Percentiles rank a stretch among this genome's conserved stretches.
Conservation (phyloP, 148 eudicot genomes). For the Vaccinium darrowii region DNA sequence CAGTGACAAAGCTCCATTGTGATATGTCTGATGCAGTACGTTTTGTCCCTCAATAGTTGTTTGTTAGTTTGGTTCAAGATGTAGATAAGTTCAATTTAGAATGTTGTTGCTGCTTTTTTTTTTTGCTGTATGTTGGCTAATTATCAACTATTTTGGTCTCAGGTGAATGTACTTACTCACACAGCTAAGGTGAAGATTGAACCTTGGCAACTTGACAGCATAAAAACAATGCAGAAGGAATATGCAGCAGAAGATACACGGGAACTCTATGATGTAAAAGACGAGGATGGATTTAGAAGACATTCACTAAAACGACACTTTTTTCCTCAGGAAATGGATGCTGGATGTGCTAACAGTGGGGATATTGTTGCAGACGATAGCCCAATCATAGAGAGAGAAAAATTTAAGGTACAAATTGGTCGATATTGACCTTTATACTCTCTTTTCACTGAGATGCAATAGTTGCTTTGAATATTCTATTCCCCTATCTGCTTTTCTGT, state of each 20-base stretch:
- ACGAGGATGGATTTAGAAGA: not conserved
- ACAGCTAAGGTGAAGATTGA: conserved; percentile 33
- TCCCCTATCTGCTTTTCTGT: not conserved
- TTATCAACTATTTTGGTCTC: conserved; percentile 1
- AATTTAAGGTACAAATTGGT: conserved; percentile 7
- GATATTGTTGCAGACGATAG: not conserved
- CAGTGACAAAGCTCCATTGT: conserved; percentile 83
- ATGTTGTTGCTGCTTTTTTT: not conserved
- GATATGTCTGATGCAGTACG: conserved; percentile 93
- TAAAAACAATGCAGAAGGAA: conserved; percentile 26
- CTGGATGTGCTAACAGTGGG: not conserved
- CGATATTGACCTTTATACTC: not conserved
- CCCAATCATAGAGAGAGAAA: not conserved
- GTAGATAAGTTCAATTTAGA: not conserved
- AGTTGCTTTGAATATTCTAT: not conserved
- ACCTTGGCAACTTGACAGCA: conserved; percentile 22
- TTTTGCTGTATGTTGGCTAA: not conserved
- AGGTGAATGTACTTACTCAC: conserved; percentile 67
- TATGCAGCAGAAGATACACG: conserved; percentile 29
- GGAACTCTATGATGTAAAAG: not conserved
- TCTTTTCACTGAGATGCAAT: not conserved
- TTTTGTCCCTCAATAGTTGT: not conserved
- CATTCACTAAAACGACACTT: not conserved
- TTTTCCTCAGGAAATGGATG: not conserved
- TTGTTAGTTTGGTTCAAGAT: not conserved